These are phyloP conservation scores for Kazachstania taianensis DNA, from an alignment of 805 yeast species.

Conservation along the genomic window DNA sequence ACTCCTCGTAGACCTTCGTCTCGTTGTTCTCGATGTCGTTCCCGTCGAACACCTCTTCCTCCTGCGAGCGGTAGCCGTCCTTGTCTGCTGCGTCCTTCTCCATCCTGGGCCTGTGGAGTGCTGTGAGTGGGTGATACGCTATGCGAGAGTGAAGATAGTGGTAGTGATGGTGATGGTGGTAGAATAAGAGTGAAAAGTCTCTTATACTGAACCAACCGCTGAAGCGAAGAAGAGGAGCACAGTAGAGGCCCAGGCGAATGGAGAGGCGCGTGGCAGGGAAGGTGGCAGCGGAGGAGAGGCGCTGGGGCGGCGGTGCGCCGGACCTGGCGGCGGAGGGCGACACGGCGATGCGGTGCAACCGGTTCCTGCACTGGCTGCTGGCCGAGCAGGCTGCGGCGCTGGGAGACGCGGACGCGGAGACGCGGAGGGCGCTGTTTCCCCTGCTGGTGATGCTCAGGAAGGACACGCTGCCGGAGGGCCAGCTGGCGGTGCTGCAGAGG, in stretches of 20 bases:
- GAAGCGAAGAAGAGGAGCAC: too few species aligned
- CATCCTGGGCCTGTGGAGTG: not conserved
- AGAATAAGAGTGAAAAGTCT: too few species aligned
- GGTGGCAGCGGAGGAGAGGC: too few species aligned
- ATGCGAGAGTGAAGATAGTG: not conserved
- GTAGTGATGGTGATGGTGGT: not conserved
- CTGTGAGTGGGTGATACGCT: too few species aligned
- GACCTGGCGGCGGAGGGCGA: too few species aligned
- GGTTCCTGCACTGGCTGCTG: slow-evolving; percentile 28
- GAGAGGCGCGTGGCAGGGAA: too few species aligned
- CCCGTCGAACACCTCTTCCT: slow-evolving; percentile 37
- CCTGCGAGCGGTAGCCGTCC: slow-evolving; percentile 33
- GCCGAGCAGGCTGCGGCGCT: slow-evolving; percentile 29
- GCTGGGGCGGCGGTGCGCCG: too few species aligned
- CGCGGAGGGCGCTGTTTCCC: slow-evolving; percentile 42
- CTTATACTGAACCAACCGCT: too few species aligned
- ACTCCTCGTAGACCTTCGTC: slow-evolving; percentile 42
- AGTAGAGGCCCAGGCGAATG: too few species aligned
- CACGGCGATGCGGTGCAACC: slow-evolving; percentile 39
- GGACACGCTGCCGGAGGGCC: slow-evolving; percentile 18
- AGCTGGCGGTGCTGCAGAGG: slow-evolving; percentile 41
- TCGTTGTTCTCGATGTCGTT: slow-evolving; percentile 34
- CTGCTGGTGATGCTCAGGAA: slow-evolving; percentile 45
- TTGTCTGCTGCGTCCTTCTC: slow-evolving; percentile 16
- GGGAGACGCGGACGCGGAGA: slow-evolving; percentile 15